Conservation (phyloP, 2,329 filamentous ascomycete genomes). For the Arachnomyces sp. region DNA sequence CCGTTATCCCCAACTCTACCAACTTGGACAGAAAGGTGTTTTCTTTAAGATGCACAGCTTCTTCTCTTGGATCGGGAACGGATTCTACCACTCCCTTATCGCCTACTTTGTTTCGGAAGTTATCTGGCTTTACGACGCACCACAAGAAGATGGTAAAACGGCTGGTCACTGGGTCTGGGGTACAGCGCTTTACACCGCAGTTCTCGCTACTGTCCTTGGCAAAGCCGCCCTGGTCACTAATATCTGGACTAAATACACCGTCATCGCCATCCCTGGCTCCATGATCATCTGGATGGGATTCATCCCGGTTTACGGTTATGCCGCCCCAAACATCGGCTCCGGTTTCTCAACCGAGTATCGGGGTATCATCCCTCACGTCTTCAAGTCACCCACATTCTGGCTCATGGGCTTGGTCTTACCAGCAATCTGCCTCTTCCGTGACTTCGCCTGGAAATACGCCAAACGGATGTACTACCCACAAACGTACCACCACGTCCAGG, state of each 20-base stretch:
- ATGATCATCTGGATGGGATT: constrained; percentile 88
- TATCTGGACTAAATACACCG: constrained; percentile 97
- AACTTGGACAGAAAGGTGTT: constrained; percentile 80
- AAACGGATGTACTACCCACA: constrained; percentile 97
- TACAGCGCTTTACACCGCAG: constrained; percentile 84
- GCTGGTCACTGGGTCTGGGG: constrained; percentile 98
- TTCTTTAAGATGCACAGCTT: constrained; percentile 95
- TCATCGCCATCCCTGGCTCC: constrained; percentile 89
- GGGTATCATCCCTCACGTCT: constrained; percentile 73
- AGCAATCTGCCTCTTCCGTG: constrained; percentile 70
- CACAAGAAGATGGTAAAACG: constrained; percentile 67
- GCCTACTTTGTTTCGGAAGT: constrained; percentile 79
- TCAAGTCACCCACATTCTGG: constrained; percentile 80
- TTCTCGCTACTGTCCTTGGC: constrained; percentile 84
- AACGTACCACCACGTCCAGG: constrained; percentile 95
- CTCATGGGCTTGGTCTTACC: constrained; percentile 76
- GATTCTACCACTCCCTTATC: constrained; percentile 88
- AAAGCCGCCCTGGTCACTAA: constrained; percentile 93
- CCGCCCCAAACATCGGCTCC: constrained; percentile 69
- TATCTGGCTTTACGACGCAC: constrained; percentile 74
- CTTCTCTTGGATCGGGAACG: constrained; percentile 84
- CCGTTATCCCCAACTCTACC: constrained; percentile 91
- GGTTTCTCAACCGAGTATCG: constrained; percentile 74
- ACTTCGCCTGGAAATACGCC: constrained; percentile 93
- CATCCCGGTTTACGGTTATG: constrained; percentile 75